Base-by-base conservation (phyloP, 2,329 filamentous ascomycete genomes). In the Graphium sp. region DNA sequence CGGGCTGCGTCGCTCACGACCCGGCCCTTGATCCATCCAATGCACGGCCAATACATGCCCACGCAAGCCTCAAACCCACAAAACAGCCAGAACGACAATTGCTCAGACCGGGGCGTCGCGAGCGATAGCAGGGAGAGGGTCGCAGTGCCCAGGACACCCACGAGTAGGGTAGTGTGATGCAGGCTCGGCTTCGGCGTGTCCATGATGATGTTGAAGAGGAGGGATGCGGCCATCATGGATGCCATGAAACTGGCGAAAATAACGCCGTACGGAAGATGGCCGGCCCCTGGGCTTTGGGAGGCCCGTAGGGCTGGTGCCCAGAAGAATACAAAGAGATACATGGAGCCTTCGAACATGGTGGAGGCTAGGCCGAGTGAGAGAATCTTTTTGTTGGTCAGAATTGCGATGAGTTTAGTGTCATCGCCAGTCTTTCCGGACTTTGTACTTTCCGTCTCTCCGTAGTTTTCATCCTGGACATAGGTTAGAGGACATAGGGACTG, bases 271-370 rank as follows among this genome's bases (percentile, higher is more conserved):
- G 52, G 48, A 18, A 50, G 42, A 7, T 32, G 37, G 17, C 29
- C 14, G 2, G 34, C 9, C 5, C 24, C 10, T 2, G 43, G 29
- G 6, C 41, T 30, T n/a, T 45, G 43, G 2, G 48, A 45, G 4
- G 51, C 46, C 29, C 48, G 54, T 24, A 70, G 46, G 3, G 62
- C 59, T 1, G 65, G 62, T 3, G 61, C 56, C 58, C 65, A 70
- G 47, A 69, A 66, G 41, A 70, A 68, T 29, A 71, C 62, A 42
- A 68, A 70, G 14, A 71, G 53, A 41, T 68, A 70, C 50, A 70
- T 64, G 11, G 59, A 61, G 10, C 64, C 64, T 43, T 71, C 65
- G 39, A 70, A 70, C 39, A 67, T 55, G 29, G 61, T 66, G 3
- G 62, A 64, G 5, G 58, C 54, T 10, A 67, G 41, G 4, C 56